phyloP scores from a whole-genome alignment of 2,329 filamentous ascomycete genomes.

The Scleromitrula shiraiana region DNA sequence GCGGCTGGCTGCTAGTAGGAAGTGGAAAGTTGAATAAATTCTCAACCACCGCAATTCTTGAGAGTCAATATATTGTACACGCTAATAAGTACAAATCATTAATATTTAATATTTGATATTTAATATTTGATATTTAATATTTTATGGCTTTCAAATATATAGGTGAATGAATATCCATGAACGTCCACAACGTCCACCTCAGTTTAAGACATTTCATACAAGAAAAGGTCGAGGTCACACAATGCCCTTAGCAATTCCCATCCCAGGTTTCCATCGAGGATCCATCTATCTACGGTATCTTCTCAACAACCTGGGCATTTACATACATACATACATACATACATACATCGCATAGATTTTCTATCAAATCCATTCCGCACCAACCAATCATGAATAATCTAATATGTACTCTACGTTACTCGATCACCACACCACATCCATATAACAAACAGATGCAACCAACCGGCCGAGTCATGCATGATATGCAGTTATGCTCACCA shows the following conservation, averaged over 20 bases:
- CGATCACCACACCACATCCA: slow-evolving; percentile 1
- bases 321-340: too few species aligned
- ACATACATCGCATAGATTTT: too few species aligned
- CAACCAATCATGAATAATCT: too few species aligned
- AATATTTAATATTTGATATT: too few species aligned
- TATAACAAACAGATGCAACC: slow-evolving; percentile 12
- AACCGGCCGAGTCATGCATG: slow-evolving; percentile 12
- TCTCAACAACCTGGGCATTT: too few species aligned
- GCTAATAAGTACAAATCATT: too few species aligned
- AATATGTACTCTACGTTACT: slow-evolving; percentile 7
- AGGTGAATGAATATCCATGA: not conserved
- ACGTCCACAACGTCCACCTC: too few species aligned
- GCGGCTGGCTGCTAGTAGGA: slow-evolving; percentile 9
- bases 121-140: too few species aligned
- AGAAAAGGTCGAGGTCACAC: slow-evolving; percentile 3
- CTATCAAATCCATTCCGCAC: slow-evolving; percentile 1
- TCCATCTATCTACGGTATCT: slow-evolving; percentile 3
- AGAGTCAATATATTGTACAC: too few species aligned
- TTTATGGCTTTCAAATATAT: too few species aligned
- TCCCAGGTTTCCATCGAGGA: not conserved
- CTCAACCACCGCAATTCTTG: slow-evolving; percentile 11
- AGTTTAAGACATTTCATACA: too few species aligned
- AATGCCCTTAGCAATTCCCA: not conserved
- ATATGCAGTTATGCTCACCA: not conserved
- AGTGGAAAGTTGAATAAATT: too few species aligned